Percentiles rank a stretch among this genome's conserved stretches.
Evolutionary conservation across 805 yeast genomes (phyloP).

Genomic region (Ogataea glucozyma): DNA sequence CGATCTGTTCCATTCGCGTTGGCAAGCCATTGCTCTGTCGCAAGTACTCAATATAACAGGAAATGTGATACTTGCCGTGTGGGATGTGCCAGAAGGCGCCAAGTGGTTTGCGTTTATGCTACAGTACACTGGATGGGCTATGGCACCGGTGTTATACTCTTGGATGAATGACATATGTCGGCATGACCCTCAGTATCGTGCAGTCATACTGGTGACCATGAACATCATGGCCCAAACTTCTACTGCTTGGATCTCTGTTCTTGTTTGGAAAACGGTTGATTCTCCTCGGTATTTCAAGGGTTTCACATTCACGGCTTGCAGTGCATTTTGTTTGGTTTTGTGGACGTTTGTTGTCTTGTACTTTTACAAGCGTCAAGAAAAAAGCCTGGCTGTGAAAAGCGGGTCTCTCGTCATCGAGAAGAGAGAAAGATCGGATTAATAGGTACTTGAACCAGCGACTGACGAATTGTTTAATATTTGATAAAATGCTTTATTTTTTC

Average conservation of each 20-base stretch:
- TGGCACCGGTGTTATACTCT: constrained; percentile 50
- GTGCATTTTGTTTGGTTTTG: constrained; percentile 14
- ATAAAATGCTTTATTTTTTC: too few relatives aligned
- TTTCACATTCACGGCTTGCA: constrained; percentile 17
- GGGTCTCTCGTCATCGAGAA: constrained; percentile 10
- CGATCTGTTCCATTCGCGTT: constrained; percentile 28
- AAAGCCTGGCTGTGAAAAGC: constrained; percentile 2
- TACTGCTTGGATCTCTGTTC: constrained; percentile 43
- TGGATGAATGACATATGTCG: constrained; percentile 51
- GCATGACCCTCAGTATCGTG: constrained; percentile 43
- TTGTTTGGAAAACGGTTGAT: constrained; percentile 44
- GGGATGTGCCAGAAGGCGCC: constrained; percentile 50
- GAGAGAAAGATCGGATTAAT: too few relatives aligned
- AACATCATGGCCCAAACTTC: constrained; percentile 45
- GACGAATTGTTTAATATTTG: too few relatives aligned
- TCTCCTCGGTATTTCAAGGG: constrained; percentile 42
- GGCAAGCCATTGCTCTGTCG: constrained; percentile 31
- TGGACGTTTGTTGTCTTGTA: constrained; percentile 19
- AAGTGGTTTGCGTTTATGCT: constrained; percentile 38
- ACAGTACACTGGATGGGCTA: constrained; percentile 52
- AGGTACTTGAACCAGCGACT: too few relatives aligned
- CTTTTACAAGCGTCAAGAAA: constrained; percentile 17
- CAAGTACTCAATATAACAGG: constrained; percentile 43
- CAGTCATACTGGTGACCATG: constrained; percentile 40
- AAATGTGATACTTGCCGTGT: constrained; percentile 38